These are phyloP conservation scores for Brassica carinata DNA, from an alignment of 345 rosid species.

Conservation along the genomic window DNA sequence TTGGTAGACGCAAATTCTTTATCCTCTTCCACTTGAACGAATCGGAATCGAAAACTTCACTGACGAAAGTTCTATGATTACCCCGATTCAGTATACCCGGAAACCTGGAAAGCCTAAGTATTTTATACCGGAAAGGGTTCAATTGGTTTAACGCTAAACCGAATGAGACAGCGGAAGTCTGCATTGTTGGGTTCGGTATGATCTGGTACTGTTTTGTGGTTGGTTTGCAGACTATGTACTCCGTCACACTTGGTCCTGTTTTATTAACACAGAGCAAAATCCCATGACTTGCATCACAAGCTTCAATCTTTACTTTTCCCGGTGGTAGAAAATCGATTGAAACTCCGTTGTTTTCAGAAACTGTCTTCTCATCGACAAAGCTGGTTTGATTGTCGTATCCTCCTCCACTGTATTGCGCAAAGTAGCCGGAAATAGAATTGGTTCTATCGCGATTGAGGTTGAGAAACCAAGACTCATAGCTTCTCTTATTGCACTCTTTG, in stretches of 20 bases:
- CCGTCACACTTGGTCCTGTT: background rate
- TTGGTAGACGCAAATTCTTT: background rate
- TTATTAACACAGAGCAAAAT: slow-evolving; percentile 25
- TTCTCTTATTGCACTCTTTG: slow-evolving; percentile 12
- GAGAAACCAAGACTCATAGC: slow-evolving; percentile 7
- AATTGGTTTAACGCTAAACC: slow-evolving; percentile 16
- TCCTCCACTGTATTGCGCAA: background rate
- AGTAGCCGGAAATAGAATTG: slow-evolving; percentile 4
- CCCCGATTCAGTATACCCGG: background rate
- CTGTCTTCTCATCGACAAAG: background rate
- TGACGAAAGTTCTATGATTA: background rate
- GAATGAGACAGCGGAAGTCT: background rate
- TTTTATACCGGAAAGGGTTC: slow-evolving; percentile 18
- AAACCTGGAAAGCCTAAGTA: slow-evolving; percentile 16
- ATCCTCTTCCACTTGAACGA: slow-evolving; percentile 13
- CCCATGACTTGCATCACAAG: slow-evolving; percentile 29
- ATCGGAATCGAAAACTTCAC: slow-evolving; percentile 29
- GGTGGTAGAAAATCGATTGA: slow-evolving; percentile 11
- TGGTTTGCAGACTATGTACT: slow-evolving; percentile 22
- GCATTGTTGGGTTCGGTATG: slow-evolving; percentile 24
- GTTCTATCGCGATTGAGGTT: slow-evolving; percentile 8
- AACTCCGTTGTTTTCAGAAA: background rate
- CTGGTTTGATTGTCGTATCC: background rate
- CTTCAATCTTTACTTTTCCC: background rate
- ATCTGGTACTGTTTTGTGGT: slow-evolving; percentile 14